phyloP scores from a whole-genome alignment of 2,329 filamentous ascomycete genomes.

The Phyllosticta ampelicida region DNA sequence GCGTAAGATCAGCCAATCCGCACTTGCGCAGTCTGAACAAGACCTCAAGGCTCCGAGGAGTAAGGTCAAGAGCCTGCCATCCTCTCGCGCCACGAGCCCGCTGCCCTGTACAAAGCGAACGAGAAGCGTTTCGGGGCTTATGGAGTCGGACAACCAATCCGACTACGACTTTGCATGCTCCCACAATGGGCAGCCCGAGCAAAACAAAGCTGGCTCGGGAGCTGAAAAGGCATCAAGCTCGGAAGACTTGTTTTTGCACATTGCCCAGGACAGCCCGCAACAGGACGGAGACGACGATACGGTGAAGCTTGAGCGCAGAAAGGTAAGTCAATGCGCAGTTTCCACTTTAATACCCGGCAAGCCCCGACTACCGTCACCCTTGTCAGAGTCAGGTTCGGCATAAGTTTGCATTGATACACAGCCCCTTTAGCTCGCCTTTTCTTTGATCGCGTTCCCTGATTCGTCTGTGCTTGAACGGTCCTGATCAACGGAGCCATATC shows the following conservation, averaged over 20 bases:
- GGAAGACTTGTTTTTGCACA: conserved; percentile 34
- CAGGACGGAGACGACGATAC: conserved; percentile 16
- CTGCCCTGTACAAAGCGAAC: background rate
- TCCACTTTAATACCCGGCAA: background rate
- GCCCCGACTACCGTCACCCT: background rate
- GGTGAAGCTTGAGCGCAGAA: conserved; percentile 21
- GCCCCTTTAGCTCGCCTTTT: background rate
- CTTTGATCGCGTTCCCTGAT: background rate
- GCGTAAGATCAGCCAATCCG: conserved; percentile 20
- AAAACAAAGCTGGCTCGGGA: conserved; percentile 5
- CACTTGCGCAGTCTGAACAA: background rate
- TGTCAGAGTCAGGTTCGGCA: background rate
- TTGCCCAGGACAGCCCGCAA: conserved; percentile 28
- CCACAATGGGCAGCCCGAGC: conserved; percentile 16
- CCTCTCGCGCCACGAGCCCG: conserved; percentile 4
- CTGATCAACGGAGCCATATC: background rate
- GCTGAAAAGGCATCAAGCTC: conserved; percentile 5
- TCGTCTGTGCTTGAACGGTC: background rate
- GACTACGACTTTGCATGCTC: conserved; percentile 20
- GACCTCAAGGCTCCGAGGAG: background rate
- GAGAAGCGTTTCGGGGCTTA: background rate
- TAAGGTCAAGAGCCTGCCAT: conserved; percentile 5
- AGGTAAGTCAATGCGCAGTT: conserved; percentile 18
- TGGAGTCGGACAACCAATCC: conserved; percentile 18
- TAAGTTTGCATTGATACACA: background rate